Base-by-base conservation (phyloP, 257 asterid species). In the Coffea canephora region DNA sequence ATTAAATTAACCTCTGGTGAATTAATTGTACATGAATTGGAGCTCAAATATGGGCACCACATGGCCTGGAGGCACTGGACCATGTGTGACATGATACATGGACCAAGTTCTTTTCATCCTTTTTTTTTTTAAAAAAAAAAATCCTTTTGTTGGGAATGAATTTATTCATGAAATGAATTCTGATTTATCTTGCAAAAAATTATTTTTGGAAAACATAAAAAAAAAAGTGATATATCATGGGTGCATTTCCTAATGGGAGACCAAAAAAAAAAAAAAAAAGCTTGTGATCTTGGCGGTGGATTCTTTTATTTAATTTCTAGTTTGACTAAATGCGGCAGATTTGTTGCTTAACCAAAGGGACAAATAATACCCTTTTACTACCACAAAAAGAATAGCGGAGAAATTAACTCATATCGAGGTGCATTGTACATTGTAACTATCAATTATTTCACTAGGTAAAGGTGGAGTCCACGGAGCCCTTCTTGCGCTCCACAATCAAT, bases 381-480 rank as follows among this genome's bases (percentile, higher is more conserved):
- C 48, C 14, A 50, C 31, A 73, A 73, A 73, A 73, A 50, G 16
- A 27, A 49, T 13, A 3, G n/a, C 15, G 41, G 25, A 25, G 6
- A 27, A 25, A 9, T 64, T 14, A 12, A 18, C 12, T 73, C 18
- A 19, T 8, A 34, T 54, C 66, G 61, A 27, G 48, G 66, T 73
- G 65, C 62, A n/a, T 46, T 73, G 65, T 43, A n/a, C 64, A 73
- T 50, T 50, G 77, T 27, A 31, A 25, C 27, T 50, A 73, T 49
- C 76, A 11, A 39, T 50, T 73, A 18, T 73, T 36, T 19, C 57
- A 27, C 64, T 71, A 48, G 43, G 76, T 48, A 71, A 71, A 71
- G 73, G 25, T 50, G 59, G 21, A 59, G 66, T 21, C 66, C 23
- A 0, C 50, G 45, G 27, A 25, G 15, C 57, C 36, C 23, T 3